phyloP scores from a whole-genome alignment of 2,329 filamentous ascomycete genomes.

The Alternaria novae-zelandiae region DNA sequence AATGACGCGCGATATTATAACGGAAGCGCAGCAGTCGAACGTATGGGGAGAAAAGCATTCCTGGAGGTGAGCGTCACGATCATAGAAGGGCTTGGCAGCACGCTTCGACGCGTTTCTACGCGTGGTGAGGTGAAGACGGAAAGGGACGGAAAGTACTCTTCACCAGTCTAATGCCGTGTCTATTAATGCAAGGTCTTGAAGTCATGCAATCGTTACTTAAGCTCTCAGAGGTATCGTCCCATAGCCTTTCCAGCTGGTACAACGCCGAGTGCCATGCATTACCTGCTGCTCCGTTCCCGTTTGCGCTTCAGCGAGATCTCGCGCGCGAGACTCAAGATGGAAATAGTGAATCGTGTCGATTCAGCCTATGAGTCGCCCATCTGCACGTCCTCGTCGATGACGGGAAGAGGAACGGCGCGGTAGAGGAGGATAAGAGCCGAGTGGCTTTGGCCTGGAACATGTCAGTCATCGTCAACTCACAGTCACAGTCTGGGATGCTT shows the following conservation, averaged over 20 bases:
- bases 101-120: constrained; percentile 22
- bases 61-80: constrained; percentile 2
- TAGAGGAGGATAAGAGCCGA: constrained; percentile 83
- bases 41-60: background rate
- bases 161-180: constrained; percentile 1
- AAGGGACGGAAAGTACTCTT: background rate
- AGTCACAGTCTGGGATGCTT: constrained; percentile 35
- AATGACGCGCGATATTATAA: background rate
- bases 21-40: background rate
- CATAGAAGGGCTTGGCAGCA: constrained; percentile 17
- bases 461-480: constrained; percentile 18
- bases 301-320: background rate
- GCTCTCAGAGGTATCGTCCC: constrained; percentile 6
- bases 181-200: constrained; percentile 18
- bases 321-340: background rate
- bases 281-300: constrained; percentile 7
- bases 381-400: constrained; percentile 56
- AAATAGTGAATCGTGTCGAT: background rate
- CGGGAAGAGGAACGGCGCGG: constrained; percentile 72
- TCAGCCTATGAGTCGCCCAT: constrained; percentile 32
- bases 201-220: constrained; percentile 28
- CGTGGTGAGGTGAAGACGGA: constrained; percentile 29
- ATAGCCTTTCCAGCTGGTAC: constrained; percentile 32
- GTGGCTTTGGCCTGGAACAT: constrained; percentile 68
- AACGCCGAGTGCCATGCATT: constrained; percentile 36